A percentile compares a stretch with the other conserved stretches of the same genome.
Evolutionary conservation across 352 stramenopile species (phyloP).

Genomic region (Globisporangium spiculum): DNA sequence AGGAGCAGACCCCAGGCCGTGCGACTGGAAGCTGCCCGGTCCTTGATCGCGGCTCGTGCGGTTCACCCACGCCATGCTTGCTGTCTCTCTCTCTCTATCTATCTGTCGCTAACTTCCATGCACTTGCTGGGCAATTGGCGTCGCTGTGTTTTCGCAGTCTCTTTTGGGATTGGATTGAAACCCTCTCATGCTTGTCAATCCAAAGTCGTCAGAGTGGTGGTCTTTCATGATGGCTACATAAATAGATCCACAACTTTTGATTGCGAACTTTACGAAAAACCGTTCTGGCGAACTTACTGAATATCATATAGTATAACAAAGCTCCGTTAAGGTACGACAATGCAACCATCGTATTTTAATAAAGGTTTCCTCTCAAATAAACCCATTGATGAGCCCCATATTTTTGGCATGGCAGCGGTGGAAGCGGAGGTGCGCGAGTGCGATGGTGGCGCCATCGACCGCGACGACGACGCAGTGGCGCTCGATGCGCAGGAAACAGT

Average conservation of each 20-base stretch:
- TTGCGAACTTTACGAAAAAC: no score
- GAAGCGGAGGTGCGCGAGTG: not conserved
- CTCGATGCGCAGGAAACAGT: not conserved
- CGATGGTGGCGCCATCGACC: not conserved
- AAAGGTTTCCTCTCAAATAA: not conserved
- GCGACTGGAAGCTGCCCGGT: conserved; percentile 28
- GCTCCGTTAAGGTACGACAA: not conserved
- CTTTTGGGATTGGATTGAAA: not conserved
- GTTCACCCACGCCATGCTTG: conserved; percentile 69
- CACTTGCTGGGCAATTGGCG: not conserved
- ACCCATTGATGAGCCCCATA: not conserved
- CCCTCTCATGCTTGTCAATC: not conserved
- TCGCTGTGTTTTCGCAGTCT: not conserved
- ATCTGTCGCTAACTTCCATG: not conserved
- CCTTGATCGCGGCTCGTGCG: conserved; percentile 58
- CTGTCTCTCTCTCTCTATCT: not conserved
- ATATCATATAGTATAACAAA: not conserved
- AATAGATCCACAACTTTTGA: not conserved
- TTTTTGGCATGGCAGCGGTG: not conserved
- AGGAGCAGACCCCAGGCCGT: conserved; percentile 22
- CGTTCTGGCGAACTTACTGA: not conserved
- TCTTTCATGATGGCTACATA: not conserved
- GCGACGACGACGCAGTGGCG: not conserved
- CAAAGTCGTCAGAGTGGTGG: not conserved
- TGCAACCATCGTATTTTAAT: not conserved